phyloP scores from a whole-genome alignment of 768 basidiomycete species.

The Amanita rimosa region DNA sequence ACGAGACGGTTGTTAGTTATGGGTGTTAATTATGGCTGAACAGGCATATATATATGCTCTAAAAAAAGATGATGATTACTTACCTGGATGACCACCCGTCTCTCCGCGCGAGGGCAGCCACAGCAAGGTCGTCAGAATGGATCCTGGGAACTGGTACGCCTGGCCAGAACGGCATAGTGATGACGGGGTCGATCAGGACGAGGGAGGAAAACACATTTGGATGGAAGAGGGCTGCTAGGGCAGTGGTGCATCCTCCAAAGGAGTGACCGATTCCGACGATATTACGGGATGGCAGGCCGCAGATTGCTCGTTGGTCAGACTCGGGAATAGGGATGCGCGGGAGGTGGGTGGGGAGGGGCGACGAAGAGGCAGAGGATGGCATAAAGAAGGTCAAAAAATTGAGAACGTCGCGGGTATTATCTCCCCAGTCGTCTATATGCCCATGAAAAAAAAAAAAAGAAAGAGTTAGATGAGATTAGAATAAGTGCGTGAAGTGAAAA shows the following conservation, averaged over 20 bases:
- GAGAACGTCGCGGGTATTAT: conserved; percentile 67
- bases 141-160: conserved; percentile 2
- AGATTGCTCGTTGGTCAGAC: conserved; percentile 25
- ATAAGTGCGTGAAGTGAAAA: neutral
- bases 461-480: neutral
- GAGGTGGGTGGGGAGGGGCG: conserved; percentile 40
- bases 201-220: conserved; percentile 64
- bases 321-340: conserved; percentile 32
- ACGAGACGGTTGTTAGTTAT: too few species aligned
- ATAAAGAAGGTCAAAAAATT: conserved; percentile 65
- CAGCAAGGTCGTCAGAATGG: conserved; percentile 15
- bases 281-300: conserved; percentile 42
- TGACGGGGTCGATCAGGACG: conserved; percentile 73
- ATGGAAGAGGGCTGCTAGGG: conserved; percentile 50
- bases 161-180: conserved; percentile 21
- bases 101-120: conserved; percentile 46
- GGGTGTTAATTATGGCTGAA: too few species aligned
- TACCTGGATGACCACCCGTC: conserved; percentile 55
- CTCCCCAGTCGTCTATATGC: conserved; percentile 60
- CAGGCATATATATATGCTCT: too few species aligned
- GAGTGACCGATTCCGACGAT: conserved; percentile 75
- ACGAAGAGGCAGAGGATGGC: conserved; percentile 27
- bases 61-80: neutral
- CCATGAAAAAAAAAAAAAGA: neutral
- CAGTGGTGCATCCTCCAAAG: conserved; percentile 68